Evolutionary conservation across 805 yeast species (phyloP).

Genomic region (Suhomyces prunicola): DNA sequence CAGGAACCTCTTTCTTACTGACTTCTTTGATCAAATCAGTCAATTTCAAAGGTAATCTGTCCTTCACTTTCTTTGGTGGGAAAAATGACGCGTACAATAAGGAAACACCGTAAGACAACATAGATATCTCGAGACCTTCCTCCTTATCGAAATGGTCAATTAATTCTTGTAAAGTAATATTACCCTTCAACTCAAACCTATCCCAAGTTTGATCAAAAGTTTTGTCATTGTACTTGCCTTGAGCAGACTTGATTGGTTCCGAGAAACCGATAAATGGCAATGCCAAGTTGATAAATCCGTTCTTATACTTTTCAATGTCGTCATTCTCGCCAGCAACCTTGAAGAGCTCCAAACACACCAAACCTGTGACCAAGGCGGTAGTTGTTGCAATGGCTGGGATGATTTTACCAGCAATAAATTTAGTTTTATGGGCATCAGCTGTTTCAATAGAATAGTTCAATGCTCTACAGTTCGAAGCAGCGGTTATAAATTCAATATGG

Average conservation of each 20-base stretch:
- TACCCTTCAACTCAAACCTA: constrained; percentile 78
- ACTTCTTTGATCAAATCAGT: constrained; percentile 80
- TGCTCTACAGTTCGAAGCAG: constrained; percentile 96
- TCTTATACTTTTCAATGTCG: constrained; percentile 81
- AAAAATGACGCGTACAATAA: constrained; percentile 88
- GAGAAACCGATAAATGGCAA: constrained; percentile 96
- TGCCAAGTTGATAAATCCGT: constrained; percentile 89
- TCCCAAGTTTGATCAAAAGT: constrained; percentile 92
- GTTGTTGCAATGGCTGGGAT: constrained; percentile 99
- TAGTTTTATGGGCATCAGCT: constrained; percentile 86
- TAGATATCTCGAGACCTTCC: constrained; percentile 83
- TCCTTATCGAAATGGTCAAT: constrained; percentile 71
- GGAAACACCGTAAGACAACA: constrained; percentile 90
- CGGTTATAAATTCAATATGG: constrained; percentile 92
- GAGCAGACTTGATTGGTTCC: constrained; percentile 87
- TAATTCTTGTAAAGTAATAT: constrained; percentile 70
- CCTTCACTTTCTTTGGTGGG: constrained; percentile 86
- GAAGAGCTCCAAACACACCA: constrained; percentile 86
- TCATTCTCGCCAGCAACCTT: constrained; percentile 78
- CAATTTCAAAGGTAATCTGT: constrained; percentile 63
- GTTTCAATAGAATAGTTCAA: constrained; percentile 83
- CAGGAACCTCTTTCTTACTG: constrained; percentile 75
- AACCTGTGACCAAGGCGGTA: constrained; percentile 95
- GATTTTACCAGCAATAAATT: constrained; percentile 96
- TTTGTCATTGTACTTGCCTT: constrained; percentile 75